Evolutionary conservation across 225 moss, liverwort and hornwort species (phyloP).

Genomic region (Pseudisothecium myosuroides): DNA sequence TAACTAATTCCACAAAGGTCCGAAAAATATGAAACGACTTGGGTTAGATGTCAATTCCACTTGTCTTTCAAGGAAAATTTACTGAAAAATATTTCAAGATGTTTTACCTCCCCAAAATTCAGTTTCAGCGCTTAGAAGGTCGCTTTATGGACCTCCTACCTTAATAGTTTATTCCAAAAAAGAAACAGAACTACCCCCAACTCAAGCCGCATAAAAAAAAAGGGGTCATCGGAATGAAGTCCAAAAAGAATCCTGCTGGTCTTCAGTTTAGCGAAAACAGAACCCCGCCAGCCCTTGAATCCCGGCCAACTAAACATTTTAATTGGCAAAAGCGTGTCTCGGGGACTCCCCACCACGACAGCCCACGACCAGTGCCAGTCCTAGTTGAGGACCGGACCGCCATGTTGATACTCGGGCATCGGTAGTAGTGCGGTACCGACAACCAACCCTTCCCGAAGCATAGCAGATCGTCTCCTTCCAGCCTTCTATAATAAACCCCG

Average conservation of each 20-base stretch:
- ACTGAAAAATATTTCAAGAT: no score
- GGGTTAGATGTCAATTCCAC: no score
- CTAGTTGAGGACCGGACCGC: background rate
- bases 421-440: background rate
- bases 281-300: background rate
- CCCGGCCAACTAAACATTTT: no score
- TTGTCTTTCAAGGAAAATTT: no score
- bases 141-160: no score
- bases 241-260: background rate
- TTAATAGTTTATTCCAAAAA: no score
- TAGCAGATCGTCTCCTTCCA: background rate
- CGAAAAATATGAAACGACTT: no score
- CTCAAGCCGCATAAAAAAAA: no score
- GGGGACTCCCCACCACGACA: background rate
- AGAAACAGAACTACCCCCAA: no score
- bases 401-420: background rate
- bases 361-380: background rate
- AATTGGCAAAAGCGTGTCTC: background rate
- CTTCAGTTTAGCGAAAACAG: background rate
- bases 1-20: no score
- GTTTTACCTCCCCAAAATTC: no score
- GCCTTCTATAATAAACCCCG: background rate
- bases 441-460: background rate
- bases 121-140: no score
- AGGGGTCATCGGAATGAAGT: background rate